These are phyloP conservation scores for Colletotrichum sojae DNA, from an alignment of 2,329 filamentous ascomycete species.

Conservation along the genomic window DNA sequence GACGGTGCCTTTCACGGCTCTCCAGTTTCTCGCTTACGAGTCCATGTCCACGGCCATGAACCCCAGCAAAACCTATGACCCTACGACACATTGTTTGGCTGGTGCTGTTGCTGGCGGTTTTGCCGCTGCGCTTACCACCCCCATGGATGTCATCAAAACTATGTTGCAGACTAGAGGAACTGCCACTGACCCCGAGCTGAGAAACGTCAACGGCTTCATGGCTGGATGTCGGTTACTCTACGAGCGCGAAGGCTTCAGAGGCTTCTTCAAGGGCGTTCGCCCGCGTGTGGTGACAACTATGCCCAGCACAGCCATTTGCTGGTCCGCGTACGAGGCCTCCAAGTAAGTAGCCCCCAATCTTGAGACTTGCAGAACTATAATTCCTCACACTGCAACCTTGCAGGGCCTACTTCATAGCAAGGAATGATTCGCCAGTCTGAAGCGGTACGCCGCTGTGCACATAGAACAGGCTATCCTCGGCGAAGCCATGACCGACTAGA, in stretches of 20 bases:
- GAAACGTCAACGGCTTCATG: slow-evolving; percentile 85
- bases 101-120: slow-evolving; percentile 94
- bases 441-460: slow-evolving; percentile 20
- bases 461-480: slow-evolving; percentile 23
- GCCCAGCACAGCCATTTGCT: slow-evolving; percentile 99
- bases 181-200: slow-evolving; percentile 83
- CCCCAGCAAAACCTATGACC: slow-evolving; percentile 87
- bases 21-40: slow-evolving; percentile 98
- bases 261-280: slow-evolving; percentile 94
- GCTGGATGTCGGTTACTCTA: slow-evolving; percentile 87
- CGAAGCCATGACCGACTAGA: slow-evolving; percentile 34
- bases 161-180: slow-evolving; percentile 93
- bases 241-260: slow-evolving; percentile 84
- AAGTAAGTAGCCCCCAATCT: slow-evolving; percentile 65
- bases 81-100: slow-evolving; percentile 92
- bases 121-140: slow-evolving; percentile 93
- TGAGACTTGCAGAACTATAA: slow-evolving; percentile 19
- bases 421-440: slow-evolving; percentile 56
- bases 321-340: slow-evolving; percentile 82
- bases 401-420: slow-evolving; percentile 73
- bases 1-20: slow-evolving; percentile 97
- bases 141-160: slow-evolving; percentile 98
- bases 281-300: slow-evolving; percentile 96
- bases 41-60: slow-evolving; percentile 96
- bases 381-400: not conserved